Base-by-base conservation (phyloP, 2,329 filamentous ascomycete species). In the Lasiodiplodia sp. region DNA sequence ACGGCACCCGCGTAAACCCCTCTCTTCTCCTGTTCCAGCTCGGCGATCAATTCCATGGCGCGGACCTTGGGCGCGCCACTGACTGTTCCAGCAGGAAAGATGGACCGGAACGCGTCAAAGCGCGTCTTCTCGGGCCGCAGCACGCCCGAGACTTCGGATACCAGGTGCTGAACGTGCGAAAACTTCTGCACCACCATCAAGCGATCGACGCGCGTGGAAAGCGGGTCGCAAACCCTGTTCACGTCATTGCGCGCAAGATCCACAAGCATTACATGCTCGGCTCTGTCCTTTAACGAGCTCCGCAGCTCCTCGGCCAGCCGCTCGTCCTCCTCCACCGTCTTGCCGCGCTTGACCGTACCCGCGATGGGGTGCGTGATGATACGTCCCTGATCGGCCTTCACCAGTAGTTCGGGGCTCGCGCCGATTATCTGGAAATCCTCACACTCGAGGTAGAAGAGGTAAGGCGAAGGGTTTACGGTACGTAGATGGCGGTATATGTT, bases 361-460 rank as follows among this genome's bases (percentile, higher is more conserved):
- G 96, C 96, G 77, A 99, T 99, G 8, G 96, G 95, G 80, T 99
- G 96, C 28, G 94, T 98, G 77, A 98, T 93, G 78, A 99, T 92
- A 66, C 93, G 88, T 31, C 94, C 93, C 49, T 87, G 87, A 77
- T 97, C 94, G 72, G 92, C 90, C 83, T 97, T 97, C 76, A 97
- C 95, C 56, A 99, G 88, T 70, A 98, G 88, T 82, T 99, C 96
- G 1, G 96, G 96, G 69, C 93, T 97, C 49, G 96, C 96, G 69
- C 96, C 96, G 14, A 99, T 91, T 72, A 99, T 94, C 79, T 97
- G 92, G 82, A 99, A 98, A 76, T 93, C 91, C 70, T 88, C 87
- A 82, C 95, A 98, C 79, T 96, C 90, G 70, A 99, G 88, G 82
- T 94, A 99, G 85, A 99, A 99, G 44, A 99, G 89, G 81, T 99